Percentiles rank a stretch among this genome's conserved stretches.
Evolutionary conservation across 208 protist species (phyloP).

Genomic region (Porcisia hertigi): DNA sequence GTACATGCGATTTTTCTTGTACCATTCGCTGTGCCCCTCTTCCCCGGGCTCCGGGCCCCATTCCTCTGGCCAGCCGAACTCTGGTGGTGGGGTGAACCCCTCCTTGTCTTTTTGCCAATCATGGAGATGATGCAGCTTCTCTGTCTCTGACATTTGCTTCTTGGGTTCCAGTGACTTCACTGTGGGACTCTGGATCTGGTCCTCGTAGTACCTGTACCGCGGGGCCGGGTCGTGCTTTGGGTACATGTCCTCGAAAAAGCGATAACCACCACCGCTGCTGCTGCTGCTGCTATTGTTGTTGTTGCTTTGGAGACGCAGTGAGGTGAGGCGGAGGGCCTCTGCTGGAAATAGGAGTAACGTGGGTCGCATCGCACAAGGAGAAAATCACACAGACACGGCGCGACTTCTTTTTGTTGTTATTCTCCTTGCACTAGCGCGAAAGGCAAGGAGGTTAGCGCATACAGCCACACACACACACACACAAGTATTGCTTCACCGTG

Average conservation of each 20-base stretch:
- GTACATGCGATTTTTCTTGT: slow-evolving; percentile 91
- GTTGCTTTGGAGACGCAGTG: background rate
- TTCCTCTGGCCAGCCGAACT: slow-evolving; percentile 89
- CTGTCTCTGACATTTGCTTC: slow-evolving; percentile 74
- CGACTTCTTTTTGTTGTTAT: background rate
- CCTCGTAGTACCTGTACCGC: slow-evolving; percentile 76
- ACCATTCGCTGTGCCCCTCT: slow-evolving; percentile 84
- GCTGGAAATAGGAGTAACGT: background rate
- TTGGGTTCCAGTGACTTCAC: slow-evolving; percentile 58
- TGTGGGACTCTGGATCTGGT: slow-evolving; percentile 58
- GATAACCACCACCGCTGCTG: slow-evolving; percentile 54
- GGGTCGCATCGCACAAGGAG: background rate
- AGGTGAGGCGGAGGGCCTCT: slow-evolving; percentile 11
- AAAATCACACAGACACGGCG: background rate
- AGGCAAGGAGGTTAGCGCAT: background rate
- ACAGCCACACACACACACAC: background rate
- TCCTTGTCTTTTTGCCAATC: slow-evolving; percentile 75
- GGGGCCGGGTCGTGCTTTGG: slow-evolving; percentile 78
- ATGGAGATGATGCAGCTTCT: slow-evolving; percentile 82
- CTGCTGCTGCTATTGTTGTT: too few relatives aligned
- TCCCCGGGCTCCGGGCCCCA: slow-evolving; percentile 88
- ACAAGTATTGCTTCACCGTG: background rate
- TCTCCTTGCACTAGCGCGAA: background rate
- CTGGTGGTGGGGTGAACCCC: slow-evolving; percentile 63
- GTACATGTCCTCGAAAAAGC: slow-evolving; percentile 90